These are phyloP conservation scores for Hyphopichia fennica DNA, from an alignment of 1,139 yeast genomes.

Conservation along the genomic window DNA sequence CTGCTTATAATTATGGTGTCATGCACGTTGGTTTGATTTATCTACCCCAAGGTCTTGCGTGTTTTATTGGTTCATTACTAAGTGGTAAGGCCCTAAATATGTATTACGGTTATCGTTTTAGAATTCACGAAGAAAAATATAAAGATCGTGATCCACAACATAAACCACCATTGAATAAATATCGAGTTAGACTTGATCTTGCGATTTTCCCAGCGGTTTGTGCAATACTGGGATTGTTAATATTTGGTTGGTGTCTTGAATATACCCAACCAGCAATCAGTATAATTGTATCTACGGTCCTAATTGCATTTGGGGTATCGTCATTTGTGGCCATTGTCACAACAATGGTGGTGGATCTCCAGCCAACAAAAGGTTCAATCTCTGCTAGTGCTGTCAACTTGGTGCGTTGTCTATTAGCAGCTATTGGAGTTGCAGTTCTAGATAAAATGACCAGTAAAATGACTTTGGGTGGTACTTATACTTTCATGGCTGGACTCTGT, in stretches of 20 bases:
- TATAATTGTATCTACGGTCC: slow-evolving; percentile 30
- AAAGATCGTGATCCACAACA: slow-evolving; percentile 12
- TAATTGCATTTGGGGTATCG: slow-evolving; percentile 30
- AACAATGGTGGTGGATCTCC: slow-evolving; percentile 38
- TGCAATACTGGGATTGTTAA: slow-evolving; percentile 27
- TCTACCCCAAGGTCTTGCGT: slow-evolving; percentile 38
- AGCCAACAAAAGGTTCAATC: slow-evolving; percentile 33
- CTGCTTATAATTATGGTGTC: slow-evolving; percentile 29
- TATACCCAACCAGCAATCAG: slow-evolving; percentile 23
- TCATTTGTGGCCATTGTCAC: slow-evolving; percentile 29
- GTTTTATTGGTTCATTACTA: slow-evolving; percentile 29
- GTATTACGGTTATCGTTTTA: slow-evolving; percentile 23
- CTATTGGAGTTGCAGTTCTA: slow-evolving; percentile 32
- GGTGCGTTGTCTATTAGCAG: slow-evolving; percentile 37
- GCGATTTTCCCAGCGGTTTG: slow-evolving; percentile 24
- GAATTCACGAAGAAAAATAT: slow-evolving; percentile 17
- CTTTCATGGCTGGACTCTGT: slow-evolving; percentile 32
- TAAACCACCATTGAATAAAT: slow-evolving; percentile 27
- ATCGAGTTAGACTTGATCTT: slow-evolving; percentile 27
- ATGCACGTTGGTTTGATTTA: slow-evolving; percentile 39
- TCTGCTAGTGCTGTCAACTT: slow-evolving; percentile 40
- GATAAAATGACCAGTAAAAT: slow-evolving; percentile 28
- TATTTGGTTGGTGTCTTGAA: slow-evolving; percentile 44
- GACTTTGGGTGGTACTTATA: slow-evolving; percentile 38
- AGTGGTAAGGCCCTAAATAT: slow-evolving; percentile 29